These are phyloP conservation scores for Monilinia fructigena DNA, from an alignment of 2,329 filamentous ascomycete species.

Conservation along the genomic window DNA sequence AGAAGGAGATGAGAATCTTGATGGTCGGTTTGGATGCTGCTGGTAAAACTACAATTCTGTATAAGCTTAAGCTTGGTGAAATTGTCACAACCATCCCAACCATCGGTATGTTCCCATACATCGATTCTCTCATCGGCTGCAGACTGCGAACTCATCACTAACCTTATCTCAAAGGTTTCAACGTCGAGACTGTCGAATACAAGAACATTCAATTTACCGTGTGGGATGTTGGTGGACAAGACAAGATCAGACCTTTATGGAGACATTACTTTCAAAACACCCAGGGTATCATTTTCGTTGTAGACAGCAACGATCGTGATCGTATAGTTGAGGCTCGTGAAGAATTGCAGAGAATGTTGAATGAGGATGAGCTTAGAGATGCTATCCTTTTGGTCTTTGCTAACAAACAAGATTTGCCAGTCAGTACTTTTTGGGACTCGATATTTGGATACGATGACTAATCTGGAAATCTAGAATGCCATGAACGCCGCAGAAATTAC, in stretches of 20 bases:
- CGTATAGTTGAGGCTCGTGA: constrained; percentile 96
- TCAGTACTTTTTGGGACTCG: constrained; percentile 51
- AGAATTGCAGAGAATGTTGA: constrained; percentile 96
- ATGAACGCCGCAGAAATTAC: constrained; percentile 99
- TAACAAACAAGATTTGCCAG: constrained; percentile 99
- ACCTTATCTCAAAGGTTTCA: constrained; percentile 68
- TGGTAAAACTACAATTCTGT: constrained; percentile 99
- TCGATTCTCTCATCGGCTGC: constrained; percentile 9
- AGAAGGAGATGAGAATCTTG: constrained; percentile 99
- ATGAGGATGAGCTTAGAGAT: constrained; percentile 98
- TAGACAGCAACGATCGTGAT: constrained; percentile 98
- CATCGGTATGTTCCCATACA: constrained; percentile 67
- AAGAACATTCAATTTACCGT: constrained; percentile 99
- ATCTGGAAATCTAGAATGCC: constrained; percentile 67
- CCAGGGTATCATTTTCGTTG: constrained; percentile 99
- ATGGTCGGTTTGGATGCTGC: constrained; percentile 99
- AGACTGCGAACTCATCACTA: constrained; percentile 31
- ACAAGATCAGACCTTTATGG: constrained; percentile 99
- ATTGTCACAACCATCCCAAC: constrained; percentile 99
- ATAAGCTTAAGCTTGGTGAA: constrained; percentile 99
- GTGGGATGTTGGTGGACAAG: constrained; percentile 99
- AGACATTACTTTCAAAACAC: constrained; percentile 99
- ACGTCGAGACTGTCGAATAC: constrained; percentile 99
- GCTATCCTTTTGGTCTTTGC: constrained; percentile 96
- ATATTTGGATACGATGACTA: constrained; percentile 18